Evolutionary conservation across 2,329 filamentous ascomycete species (phyloP).

Genomic region (Alternaria sp.): DNA sequence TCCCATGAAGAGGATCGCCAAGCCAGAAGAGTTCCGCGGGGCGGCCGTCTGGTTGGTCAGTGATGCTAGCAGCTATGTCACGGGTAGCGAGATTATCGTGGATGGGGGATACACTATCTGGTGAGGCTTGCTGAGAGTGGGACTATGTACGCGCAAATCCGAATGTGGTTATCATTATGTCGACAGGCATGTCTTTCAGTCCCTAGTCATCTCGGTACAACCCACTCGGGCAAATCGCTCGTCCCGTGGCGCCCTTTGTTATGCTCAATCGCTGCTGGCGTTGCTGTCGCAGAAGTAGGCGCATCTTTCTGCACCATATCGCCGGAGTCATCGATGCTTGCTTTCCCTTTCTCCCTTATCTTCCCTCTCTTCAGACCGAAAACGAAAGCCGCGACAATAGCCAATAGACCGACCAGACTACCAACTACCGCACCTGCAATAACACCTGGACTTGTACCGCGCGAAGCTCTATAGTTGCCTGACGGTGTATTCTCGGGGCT

Average conservation of each 20-base stretch:
- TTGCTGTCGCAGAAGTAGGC: not conserved
- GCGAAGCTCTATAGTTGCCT: not conserved
- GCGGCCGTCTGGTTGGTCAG: constrained; percentile 29
- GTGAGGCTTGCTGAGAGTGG: not conserved
- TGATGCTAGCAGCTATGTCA: constrained; percentile 67
- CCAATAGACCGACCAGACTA: not conserved
- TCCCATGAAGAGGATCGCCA: constrained; percentile 45
- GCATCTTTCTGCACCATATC: not conserved
- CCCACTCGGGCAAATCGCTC: not conserved
- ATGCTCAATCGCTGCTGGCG: not conserved
- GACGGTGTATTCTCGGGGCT: not conserved
- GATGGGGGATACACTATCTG: constrained; percentile 52
- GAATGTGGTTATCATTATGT: not conserved
- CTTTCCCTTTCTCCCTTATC: not conserved
- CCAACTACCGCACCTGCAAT: not conserved
- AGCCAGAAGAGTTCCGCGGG: constrained; percentile 49
- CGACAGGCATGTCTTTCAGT: not conserved
- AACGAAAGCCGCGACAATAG: not conserved
- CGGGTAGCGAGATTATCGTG: constrained; percentile 67
- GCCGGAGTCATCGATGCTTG: not conserved
- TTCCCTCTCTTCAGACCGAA: not conserved
- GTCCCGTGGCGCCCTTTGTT: not conserved
- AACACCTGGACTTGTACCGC: not conserved
- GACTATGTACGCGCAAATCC: not conserved
- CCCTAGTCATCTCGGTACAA: not conserved